Conservation (phyloP, 768 basidiomycete genomes). For the Podaxis sp. region DNA sequence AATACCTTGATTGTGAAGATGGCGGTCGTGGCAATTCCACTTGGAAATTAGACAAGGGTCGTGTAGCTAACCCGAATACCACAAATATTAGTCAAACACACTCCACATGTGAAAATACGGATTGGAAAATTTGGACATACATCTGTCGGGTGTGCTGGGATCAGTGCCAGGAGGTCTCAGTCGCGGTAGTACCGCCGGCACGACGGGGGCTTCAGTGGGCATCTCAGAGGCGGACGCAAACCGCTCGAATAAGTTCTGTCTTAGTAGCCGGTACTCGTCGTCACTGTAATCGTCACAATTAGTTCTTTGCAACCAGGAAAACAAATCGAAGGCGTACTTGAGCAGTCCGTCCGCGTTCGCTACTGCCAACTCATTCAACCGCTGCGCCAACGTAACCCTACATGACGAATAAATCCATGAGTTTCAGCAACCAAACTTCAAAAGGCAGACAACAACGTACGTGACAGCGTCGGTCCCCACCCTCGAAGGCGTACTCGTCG, state of each 20-base stretch:
- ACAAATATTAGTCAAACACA: neutral
- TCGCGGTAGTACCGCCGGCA: constrained; percentile 47
- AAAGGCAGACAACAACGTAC: constrained; percentile 31
- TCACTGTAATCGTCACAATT: constrained; percentile 46
- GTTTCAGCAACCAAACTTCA: constrained; percentile 1
- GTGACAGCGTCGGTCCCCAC: constrained; percentile 36
- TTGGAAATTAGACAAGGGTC: constrained; percentile 41
- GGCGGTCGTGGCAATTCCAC: constrained; percentile 45
- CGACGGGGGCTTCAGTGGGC: constrained; percentile 62
- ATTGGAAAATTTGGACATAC: constrained; percentile 27
- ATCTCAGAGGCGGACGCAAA: constrained; percentile 58
- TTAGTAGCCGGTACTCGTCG: constrained; percentile 81
- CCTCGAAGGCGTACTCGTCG: constrained; percentile 4
- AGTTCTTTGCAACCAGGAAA: constrained; percentile 5
- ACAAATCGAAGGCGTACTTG: constrained; percentile 45
- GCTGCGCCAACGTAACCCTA: constrained; percentile 77
- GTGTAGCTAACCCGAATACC: constrained; percentile 27
- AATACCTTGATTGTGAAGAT: constrained; percentile 53
- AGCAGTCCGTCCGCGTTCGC: constrained; percentile 82
- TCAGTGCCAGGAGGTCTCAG: constrained; percentile 22
- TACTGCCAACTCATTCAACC: constrained; percentile 75
- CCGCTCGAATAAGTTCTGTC: constrained; percentile 83
- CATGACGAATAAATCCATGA: neutral
- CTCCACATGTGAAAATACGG: neutral
- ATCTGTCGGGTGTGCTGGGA: constrained; percentile 26